These are phyloP conservation scores for Euphorbia peplus DNA, from an alignment of 345 rosid species.

Conservation along the genomic window DNA sequence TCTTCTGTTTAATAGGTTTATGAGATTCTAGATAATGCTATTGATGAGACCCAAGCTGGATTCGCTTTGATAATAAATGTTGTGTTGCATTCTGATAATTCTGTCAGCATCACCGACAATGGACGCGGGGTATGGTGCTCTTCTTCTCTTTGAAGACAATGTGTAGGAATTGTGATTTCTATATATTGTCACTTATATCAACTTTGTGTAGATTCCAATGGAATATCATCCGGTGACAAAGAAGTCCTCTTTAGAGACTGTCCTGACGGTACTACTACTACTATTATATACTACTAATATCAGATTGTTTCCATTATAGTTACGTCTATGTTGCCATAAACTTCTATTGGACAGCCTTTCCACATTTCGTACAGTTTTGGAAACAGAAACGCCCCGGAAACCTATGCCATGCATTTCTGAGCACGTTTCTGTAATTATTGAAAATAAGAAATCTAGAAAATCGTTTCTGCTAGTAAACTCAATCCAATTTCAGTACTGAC, in stretches of 20 bases:
- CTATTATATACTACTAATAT: no score
- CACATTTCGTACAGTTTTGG: no score
- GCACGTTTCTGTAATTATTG: no score
- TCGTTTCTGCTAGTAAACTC: no score
- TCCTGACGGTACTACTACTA: constrained; percentile 72
- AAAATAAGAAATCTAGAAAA: no score
- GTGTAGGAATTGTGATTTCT: background rate
- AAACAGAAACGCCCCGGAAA: no score
- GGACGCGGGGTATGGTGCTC: constrained; percentile 90
- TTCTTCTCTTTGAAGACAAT: constrained; percentile 7
- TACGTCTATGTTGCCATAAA: no score
- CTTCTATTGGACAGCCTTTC: no score
- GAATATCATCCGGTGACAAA: constrained; percentile 91
- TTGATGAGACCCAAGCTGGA: constrained; percentile 99
- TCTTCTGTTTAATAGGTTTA: constrained; percentile 60
- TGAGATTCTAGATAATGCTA: constrained; percentile 94
- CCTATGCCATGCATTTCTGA: no score
- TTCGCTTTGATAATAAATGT: constrained; percentile 73
- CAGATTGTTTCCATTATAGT: constrained; percentile 14
- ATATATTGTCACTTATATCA: background rate
- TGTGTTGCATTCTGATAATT: constrained; percentile 63
- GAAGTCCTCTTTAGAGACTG: constrained; percentile 94
- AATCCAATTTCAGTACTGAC: no score
- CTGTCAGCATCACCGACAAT: constrained; percentile 82
- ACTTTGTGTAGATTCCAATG: constrained; percentile 74